Evolutionary conservation across 2,329 filamentous ascomycete genomes (phyloP).

Genomic region (Chrysoporthe cubensis): DNA sequence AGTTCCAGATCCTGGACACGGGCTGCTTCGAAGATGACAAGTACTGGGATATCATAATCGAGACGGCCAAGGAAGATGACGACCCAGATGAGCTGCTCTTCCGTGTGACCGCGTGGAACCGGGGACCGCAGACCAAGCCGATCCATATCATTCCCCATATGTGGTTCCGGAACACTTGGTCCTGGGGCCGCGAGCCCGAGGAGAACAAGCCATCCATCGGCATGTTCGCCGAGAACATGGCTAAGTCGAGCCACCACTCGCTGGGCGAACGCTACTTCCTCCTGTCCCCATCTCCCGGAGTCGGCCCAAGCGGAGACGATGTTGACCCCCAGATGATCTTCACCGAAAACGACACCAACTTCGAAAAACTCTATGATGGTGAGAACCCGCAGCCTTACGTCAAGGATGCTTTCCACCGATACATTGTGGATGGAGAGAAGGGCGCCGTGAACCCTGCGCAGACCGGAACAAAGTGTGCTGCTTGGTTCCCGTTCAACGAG

Average conservation of each 20-base stretch:
- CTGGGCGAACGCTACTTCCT: conserved; percentile 84
- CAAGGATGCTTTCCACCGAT: conserved; percentile 92
- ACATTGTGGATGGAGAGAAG: conserved; percentile 82
- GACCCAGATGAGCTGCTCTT: conserved; percentile 91
- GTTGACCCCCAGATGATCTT: conserved; percentile 85
- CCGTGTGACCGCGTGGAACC: conserved; percentile 94
- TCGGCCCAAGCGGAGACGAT: conserved; percentile 77
- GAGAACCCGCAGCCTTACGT: conserved; percentile 83
- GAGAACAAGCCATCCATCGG: conserved; percentile 81
- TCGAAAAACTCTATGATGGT: conserved; percentile 73
- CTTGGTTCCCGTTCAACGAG: conserved; percentile 92
- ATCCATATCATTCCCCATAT: conserved; percentile 93
- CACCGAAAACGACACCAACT: conserved; percentile 95
- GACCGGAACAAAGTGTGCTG: conserved; percentile 84
- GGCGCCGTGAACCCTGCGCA: conserved; percentile 79
- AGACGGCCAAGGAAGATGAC: conserved; percentile 92
- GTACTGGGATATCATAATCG: conserved; percentile 98
- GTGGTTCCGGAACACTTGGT: conserved; percentile 98
- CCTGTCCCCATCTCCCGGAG: conserved; percentile 86
- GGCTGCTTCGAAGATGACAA: conserved; percentile 84
- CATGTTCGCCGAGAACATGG: conserved; percentile 66
- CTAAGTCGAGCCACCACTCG: conserved; percentile 76
- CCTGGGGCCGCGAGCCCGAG: conserved; percentile 80
- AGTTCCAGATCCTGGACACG: conserved; percentile 92
- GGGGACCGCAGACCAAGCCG: conserved; percentile 86